These are phyloP conservation scores for Fonsecaea erecta DNA, from an alignment of 2,329 filamentous ascomycete genomes.

Conservation along the genomic window DNA sequence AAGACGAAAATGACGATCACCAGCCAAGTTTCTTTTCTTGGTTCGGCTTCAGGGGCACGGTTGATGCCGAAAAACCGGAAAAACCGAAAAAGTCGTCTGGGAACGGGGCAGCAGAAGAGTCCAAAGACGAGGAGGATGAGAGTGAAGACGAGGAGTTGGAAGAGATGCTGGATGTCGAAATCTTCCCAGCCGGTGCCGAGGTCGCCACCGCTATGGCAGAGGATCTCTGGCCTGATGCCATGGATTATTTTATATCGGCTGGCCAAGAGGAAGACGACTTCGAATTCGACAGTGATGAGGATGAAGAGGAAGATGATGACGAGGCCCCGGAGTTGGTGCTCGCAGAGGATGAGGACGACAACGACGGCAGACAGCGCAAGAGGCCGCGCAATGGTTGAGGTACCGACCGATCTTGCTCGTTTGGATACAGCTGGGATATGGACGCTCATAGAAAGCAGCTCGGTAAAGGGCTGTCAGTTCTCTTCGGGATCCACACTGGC, in stretches of 20 bases:
- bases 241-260: slow-evolving; percentile 36
- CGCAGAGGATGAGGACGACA: slow-evolving; percentile 46
- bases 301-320: slow-evolving; percentile 50
- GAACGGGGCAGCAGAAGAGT: slow-evolving; percentile 56
- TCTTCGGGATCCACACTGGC: neutral
- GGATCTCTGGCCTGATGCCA: slow-evolving; percentile 61
- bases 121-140: slow-evolving; percentile 50
- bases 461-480: neutral
- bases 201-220: slow-evolving; percentile 80
- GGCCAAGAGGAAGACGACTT: slow-evolving; percentile 19
- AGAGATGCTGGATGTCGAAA: slow-evolving; percentile 72
- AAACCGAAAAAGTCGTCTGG: slow-evolving; percentile 65
- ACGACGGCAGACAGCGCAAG: slow-evolving; percentile 39
- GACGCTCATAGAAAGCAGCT: neutral
- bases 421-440: slow-evolving; percentile 4
- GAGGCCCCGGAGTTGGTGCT: slow-evolving; percentile 49
- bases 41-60: slow-evolving; percentile 78
- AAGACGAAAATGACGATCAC: slow-evolving; percentile 36
- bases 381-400: slow-evolving; percentile 24
- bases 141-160: slow-evolving; percentile 57
- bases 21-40: slow-evolving; percentile 80
- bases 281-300: slow-evolving; percentile 53
- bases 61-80: slow-evolving; percentile 72
- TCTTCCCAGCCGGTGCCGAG: slow-evolving; percentile 86
- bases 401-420: neutral